Evolutionary conservation across 768 basidiomycete genomes (phyloP).

Genomic region (Xanthoconium stramineum): DNA sequence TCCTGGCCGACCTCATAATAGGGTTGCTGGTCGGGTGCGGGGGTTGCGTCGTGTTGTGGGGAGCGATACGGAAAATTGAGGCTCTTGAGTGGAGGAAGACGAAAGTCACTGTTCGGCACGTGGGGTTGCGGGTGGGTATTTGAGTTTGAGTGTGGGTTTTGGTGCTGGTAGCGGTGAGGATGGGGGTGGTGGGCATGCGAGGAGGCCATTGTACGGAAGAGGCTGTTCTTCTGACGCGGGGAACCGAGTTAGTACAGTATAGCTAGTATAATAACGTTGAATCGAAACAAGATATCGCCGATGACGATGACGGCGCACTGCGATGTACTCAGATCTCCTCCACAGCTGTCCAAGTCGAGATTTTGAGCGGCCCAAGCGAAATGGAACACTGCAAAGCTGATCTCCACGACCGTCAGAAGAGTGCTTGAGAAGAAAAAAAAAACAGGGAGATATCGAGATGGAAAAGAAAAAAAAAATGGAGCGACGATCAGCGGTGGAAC

Average conservation of each 20-base stretch:
- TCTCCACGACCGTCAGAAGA: background rate
- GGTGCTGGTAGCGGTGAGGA: conserved; percentile 18
- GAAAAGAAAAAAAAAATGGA: conserved; percentile 28
- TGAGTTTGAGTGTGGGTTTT: conserved; percentile 21
- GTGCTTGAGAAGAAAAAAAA: conserved; percentile 3
- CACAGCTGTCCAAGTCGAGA: background rate
- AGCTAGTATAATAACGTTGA: conserved; percentile 11
- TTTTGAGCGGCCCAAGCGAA: conserved; percentile 4
- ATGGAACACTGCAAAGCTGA: conserved; percentile 1
- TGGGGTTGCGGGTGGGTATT: conserved; percentile 34
- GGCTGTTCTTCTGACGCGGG: conserved; percentile 7
- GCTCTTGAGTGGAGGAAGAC: conserved; percentile 71
- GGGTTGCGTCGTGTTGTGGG: conserved; percentile 20
- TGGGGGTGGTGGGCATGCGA: conserved; percentile 38
- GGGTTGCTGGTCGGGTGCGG: conserved; percentile 9
- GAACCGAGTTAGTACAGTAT: background rate
- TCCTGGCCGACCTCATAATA: conserved; percentile 26
- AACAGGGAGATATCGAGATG: conserved; percentile 2
- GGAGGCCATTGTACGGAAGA: conserved; percentile 41
- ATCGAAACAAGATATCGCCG: conserved; percentile 16
- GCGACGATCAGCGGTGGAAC: background rate
- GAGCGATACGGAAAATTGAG: conserved; percentile 56
- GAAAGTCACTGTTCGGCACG: conserved; percentile 43
- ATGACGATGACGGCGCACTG: conserved; percentile 17
- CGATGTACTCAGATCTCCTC: conserved; percentile 19